Evolutionary conservation across 768 basidiomycete genomes (phyloP).

Genomic region (Infundibulicybe gibba): DNA sequence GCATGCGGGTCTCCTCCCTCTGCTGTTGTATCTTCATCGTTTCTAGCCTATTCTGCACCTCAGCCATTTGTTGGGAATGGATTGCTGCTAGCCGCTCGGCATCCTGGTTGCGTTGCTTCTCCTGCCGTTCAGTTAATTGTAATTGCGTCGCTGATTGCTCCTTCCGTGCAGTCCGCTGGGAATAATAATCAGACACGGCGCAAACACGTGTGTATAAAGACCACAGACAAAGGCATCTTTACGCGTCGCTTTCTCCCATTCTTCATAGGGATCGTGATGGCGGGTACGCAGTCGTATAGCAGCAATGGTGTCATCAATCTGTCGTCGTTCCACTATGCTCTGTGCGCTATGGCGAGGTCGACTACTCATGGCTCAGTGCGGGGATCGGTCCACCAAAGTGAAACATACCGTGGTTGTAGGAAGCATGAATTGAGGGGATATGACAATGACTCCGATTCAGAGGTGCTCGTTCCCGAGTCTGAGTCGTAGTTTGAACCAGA

Average conservation of each 20-base stretch:
- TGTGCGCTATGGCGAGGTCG: constrained; percentile 21
- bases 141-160: constrained; percentile 28
- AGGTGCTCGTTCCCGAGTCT: constrained; percentile 25
- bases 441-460: constrained; percentile 22
- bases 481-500: constrained; percentile 18
- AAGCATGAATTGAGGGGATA: constrained; percentile 27
- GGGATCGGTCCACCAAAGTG: constrained; percentile 1
- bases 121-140: constrained; percentile 40
- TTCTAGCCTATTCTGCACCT: constrained; percentile 45
- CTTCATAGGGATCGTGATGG: constrained; percentile 54
- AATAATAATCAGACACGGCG: neutral
- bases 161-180: constrained; percentile 43
- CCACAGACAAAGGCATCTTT: constrained; percentile 47
- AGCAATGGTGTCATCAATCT: constrained; percentile 46
- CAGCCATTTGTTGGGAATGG: constrained; percentile 47
- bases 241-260: constrained; percentile 51
- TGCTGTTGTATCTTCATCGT: constrained; percentile 39
- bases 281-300: constrained; percentile 48
- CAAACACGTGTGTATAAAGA: neutral
- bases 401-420: neutral
- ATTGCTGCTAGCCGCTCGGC: constrained; percentile 30
- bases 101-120: constrained; percentile 30
- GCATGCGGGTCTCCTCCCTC: constrained; percentile 40
- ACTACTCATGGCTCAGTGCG: constrained; percentile 9
- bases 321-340: constrained; percentile 34